Evolutionary conservation across 2,329 filamentous ascomycete species (phyloP).

Genomic region (Aspergillus arachidicola): DNA sequence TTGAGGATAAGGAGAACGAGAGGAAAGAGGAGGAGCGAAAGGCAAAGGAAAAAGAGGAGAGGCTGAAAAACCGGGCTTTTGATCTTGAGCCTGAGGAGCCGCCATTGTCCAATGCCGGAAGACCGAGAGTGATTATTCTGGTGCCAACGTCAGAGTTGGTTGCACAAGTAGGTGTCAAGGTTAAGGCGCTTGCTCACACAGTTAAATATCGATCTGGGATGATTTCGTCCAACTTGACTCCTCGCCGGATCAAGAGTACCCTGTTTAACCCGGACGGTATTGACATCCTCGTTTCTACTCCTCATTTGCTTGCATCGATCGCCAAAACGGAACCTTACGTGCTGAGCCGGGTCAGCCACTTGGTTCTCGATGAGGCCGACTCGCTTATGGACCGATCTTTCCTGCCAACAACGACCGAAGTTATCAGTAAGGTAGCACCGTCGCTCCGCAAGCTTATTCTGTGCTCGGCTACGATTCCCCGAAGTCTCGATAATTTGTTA

Average conservation of each 20-base stretch:
- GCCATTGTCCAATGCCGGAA: slow-evolving; percentile 70
- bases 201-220: slow-evolving; percentile 84
- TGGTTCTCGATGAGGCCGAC: slow-evolving; percentile 94
- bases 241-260: slow-evolving; percentile 78
- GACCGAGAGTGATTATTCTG: slow-evolving; percentile 81
- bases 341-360: slow-evolving; percentile 83
- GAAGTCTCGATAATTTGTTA: slow-evolving; percentile 84
- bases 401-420: slow-evolving; percentile 75
- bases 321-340: slow-evolving; percentile 88
- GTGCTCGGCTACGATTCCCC: slow-evolving; percentile 94
- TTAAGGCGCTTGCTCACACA: slow-evolving; percentile 80
- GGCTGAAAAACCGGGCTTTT: slow-evolving; percentile 60
- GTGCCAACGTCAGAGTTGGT: slow-evolving; percentile 93
- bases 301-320: slow-evolving; percentile 85
- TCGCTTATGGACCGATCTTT: slow-evolving; percentile 94
- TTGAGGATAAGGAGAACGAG: slow-evolving; percentile 63
- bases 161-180: slow-evolving; percentile 76
- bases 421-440: slow-evolving; percentile 79
- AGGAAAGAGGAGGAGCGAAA: slow-evolving; percentile 56
- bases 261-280: slow-evolving; percentile 81
- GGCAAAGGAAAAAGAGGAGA: slow-evolving; percentile 55
- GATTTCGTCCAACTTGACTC: slow-evolving; percentile 75
- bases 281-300: slow-evolving; percentile 84
- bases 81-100: slow-evolving; percentile 61
- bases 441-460: slow-evolving; percentile 85